Percentiles rank a stretch among this genome's conserved stretches.
These are phyloP conservation scores for Heterobasidion occidentale DNA, from an alignment of 1,284 basidiomycete genomes.

Conservation along the genomic window DNA sequence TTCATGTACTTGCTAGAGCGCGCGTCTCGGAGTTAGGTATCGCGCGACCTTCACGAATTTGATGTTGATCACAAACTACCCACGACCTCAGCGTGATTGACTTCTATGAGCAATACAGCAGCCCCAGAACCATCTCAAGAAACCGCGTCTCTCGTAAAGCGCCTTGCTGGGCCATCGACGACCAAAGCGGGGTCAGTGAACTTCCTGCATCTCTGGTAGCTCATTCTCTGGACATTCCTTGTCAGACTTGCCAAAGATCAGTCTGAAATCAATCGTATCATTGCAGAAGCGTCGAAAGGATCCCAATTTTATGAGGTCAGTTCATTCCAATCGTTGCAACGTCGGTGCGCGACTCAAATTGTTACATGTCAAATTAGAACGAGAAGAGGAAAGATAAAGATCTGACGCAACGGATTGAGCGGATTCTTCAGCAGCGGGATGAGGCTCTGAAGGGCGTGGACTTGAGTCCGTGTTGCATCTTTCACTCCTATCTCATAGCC, in stretches of 20 bases:
- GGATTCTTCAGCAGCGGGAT: constrained; percentile 59
- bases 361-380: constrained; percentile 39
- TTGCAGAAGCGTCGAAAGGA: constrained; percentile 76
- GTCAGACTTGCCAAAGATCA: constrained; percentile 68
- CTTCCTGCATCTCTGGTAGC: neutral
- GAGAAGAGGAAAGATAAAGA: constrained; percentile 81
- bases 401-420: constrained; percentile 62
- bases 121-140: constrained; percentile 40
- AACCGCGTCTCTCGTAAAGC: constrained; percentile 58
- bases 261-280: constrained; percentile 70
- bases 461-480: constrained; percentile 38
- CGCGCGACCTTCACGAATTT: neutral
- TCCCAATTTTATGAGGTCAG: constrained; percentile 77
- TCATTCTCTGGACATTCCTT: neutral
- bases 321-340: neutral
- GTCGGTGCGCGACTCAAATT: neutral
- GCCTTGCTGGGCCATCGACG: constrained; percentile 71
- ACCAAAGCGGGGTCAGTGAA: constrained; percentile 64
- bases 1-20: too few species aligned
- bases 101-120: neutral
- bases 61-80: neutral
- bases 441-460: constrained; percentile 50
- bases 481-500: neutral
- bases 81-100: neutral
- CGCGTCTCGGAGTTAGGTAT: neutral